Conservation (phyloP, 495 filamentous ascomycete genomes). For the Jackrogersella minutella region DNA sequence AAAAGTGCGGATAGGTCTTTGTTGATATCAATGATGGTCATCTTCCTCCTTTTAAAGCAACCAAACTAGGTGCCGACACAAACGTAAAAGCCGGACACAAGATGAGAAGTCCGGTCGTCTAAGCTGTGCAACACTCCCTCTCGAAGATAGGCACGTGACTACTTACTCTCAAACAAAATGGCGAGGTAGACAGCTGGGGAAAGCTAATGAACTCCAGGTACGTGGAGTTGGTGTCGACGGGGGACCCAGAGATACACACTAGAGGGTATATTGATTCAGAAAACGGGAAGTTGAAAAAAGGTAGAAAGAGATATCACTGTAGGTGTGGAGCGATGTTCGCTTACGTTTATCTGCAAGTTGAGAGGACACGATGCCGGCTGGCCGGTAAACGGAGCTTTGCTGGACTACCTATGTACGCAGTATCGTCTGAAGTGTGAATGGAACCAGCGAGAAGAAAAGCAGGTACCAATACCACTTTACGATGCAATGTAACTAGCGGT, state of each 20-base stretch:
- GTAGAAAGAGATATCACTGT: conserved; percentile 1
- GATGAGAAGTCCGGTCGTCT: background rate
- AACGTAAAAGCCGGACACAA: background rate
- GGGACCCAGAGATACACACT: conserved; percentile 2
- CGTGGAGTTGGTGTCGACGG: conserved; percentile 9
- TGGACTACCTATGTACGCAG: background rate
- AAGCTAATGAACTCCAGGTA: conserved; percentile 16
- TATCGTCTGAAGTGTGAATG: conserved; percentile 29
- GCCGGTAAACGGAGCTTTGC: conserved; percentile 32
- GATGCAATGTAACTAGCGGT: conserved; percentile 30
- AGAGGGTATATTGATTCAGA: conserved; percentile 11
- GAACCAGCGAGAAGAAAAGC: conserved; percentile 16
- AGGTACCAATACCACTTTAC: conserved; percentile 15
- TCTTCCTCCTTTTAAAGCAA: conserved; percentile 36
- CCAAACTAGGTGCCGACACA: background rate
- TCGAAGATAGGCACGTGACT: conserved; percentile 30
- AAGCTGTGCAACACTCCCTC: conserved; percentile 11
- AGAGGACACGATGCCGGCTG: conserved; percentile 13
- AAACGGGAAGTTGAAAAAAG: conserved; percentile 11
- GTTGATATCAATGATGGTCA: conserved; percentile 66
- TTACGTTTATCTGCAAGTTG: conserved; percentile 31
- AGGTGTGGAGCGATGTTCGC: conserved; percentile 19
- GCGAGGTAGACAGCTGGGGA: conserved; percentile 1
- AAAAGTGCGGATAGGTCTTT: conserved; percentile 72
- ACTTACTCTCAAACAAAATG: background rate